A percentile compares a stretch with the other conserved stretches of the same genome.
Conservation (phyloP, 169 alveolate species). For the Plasmodium sp. region DNA sequence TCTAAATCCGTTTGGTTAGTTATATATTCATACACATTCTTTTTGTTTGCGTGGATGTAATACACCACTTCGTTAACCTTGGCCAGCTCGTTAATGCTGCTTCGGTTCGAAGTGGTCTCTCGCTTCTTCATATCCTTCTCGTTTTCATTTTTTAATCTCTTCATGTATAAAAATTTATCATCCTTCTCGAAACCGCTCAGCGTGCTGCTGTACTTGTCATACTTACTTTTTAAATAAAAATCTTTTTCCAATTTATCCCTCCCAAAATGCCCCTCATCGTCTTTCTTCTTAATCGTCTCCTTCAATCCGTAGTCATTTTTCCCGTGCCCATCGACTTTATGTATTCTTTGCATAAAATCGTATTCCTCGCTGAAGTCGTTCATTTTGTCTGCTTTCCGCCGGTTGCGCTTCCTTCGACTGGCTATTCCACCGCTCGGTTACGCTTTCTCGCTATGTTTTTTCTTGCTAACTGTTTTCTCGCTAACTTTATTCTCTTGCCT, state of each 20-base stretch:
- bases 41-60: conserved; percentile 69
- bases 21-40: conserved; percentile 68
- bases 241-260: conserved; percentile 51
- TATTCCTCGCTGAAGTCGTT: conserved; percentile 67
- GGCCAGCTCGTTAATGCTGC: conserved; percentile 56
- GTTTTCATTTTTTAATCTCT: conserved; percentile 51
- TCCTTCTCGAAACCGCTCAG: conserved; percentile 65
- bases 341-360: conserved; percentile 74
- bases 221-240: conserved; percentile 56
- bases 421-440: not conserved
- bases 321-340: conserved; percentile 46
- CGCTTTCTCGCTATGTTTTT: not conserved
- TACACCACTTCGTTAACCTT: conserved; percentile 58
- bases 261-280: conserved; percentile 26
- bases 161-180: conserved; percentile 35
- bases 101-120: conserved; percentile 8
- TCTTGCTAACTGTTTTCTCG: not conserved
- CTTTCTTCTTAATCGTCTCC: not conserved
- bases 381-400: conserved; percentile 2
- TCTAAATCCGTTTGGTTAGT: conserved; percentile 67
- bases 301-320: conserved; percentile 31
- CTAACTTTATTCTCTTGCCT: not conserved
- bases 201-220: conserved; percentile 42
- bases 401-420: not conserved
- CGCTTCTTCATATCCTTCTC: conserved; percentile 42